Evolutionary conservation across 306 rosid species (phyloP).

Genomic region (Cercis canadensis): DNA sequence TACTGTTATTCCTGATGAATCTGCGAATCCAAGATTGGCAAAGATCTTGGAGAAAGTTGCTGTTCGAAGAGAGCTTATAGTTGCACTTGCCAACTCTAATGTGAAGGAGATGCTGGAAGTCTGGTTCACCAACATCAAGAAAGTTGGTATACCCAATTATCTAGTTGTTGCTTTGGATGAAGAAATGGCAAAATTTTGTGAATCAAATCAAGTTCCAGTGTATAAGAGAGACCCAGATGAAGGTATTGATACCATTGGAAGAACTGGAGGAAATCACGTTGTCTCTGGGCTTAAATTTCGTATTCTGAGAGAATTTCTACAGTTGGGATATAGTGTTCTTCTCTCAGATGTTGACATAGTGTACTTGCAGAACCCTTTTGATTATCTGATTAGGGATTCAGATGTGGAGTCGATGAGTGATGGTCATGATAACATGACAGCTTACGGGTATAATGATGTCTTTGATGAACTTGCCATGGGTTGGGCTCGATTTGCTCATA

Average conservation of each 20-base stretch:
- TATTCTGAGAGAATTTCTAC: slow-evolving; percentile 88
- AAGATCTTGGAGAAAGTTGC: slow-evolving; percentile 78
- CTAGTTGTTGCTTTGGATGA: slow-evolving; percentile 87
- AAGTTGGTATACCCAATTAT: slow-evolving; percentile 76
- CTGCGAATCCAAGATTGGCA: slow-evolving; percentile 86
- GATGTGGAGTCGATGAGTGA: slow-evolving; percentile 96
- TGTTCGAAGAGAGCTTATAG: slow-evolving; percentile 73
- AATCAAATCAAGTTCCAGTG: slow-evolving; percentile 72
- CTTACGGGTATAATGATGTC: slow-evolving; percentile 81
- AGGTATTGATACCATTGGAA: slow-evolving; percentile 64
- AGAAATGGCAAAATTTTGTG: slow-evolving; percentile 57
- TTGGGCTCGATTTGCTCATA: slow-evolving; percentile 91
- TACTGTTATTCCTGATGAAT: slow-evolving; percentile 73
- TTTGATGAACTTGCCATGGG: slow-evolving; percentile 87
- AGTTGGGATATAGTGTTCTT: slow-evolving; percentile 87
- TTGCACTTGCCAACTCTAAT: slow-evolving; percentile 84
- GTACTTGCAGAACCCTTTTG: slow-evolving; percentile 85
- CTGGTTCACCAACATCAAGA: slow-evolving; percentile 82
- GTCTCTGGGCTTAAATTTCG: slow-evolving; percentile 84
- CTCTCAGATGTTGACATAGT: slow-evolving; percentile 94
- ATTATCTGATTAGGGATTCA: slow-evolving; percentile 73
- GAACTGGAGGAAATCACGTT: slow-evolving; percentile 76
- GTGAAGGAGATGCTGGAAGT: slow-evolving; percentile 86
- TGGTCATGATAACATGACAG: slow-evolving; percentile 83
- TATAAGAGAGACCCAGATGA: slow-evolving; percentile 77